phyloP scores from a whole-genome alignment of 129 eudicot species.

The Pulicaria dysenterica region DNA sequence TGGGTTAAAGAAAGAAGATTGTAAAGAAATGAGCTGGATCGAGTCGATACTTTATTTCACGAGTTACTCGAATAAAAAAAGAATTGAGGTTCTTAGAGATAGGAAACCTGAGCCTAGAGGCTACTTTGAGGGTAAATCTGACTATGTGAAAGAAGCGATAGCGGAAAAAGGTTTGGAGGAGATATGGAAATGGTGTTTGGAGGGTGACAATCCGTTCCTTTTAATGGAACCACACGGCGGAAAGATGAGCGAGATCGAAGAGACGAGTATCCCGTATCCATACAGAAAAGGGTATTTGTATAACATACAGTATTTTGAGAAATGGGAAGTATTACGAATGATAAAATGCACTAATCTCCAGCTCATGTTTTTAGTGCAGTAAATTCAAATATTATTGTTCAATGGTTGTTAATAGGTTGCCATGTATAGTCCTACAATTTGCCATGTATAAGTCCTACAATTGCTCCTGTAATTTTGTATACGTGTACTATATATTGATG shows the following conservation, averaged over 20 bases:
- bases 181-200: slow-evolving; percentile 33
- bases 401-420: too few relatives aligned
- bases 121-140: slow-evolving; percentile 21
- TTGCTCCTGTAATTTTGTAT: too few relatives aligned
- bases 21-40: slow-evolving; percentile 5
- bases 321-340: too few relatives aligned
- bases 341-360: too few relatives aligned
- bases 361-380: too few relatives aligned
- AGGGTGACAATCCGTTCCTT: slow-evolving; percentile 15
- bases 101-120: slow-evolving; percentile 9
- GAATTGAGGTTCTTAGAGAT: slow-evolving; percentile 21
- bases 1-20: background rate
- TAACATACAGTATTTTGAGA: slow-evolving; percentile 22
- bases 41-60: background rate
- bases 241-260: slow-evolving; percentile 25
- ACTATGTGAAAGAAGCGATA: slow-evolving; percentile 25
- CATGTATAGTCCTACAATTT: too few relatives aligned
- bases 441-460: too few relatives aligned
- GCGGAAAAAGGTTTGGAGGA: slow-evolving; percentile 6
- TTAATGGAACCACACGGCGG: slow-evolving; percentile 31
- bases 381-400: too few relatives aligned
- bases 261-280: slow-evolving; percentile 19
- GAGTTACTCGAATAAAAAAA: background rate
- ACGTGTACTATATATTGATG: too few relatives aligned
- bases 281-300: slow-evolving; percentile 27